Evolutionary conservation across 1,284 basidiomycete species (phyloP), one percentile per base, ranked within the genome.

Genomic region (Cryptococcus sp.): DNA sequence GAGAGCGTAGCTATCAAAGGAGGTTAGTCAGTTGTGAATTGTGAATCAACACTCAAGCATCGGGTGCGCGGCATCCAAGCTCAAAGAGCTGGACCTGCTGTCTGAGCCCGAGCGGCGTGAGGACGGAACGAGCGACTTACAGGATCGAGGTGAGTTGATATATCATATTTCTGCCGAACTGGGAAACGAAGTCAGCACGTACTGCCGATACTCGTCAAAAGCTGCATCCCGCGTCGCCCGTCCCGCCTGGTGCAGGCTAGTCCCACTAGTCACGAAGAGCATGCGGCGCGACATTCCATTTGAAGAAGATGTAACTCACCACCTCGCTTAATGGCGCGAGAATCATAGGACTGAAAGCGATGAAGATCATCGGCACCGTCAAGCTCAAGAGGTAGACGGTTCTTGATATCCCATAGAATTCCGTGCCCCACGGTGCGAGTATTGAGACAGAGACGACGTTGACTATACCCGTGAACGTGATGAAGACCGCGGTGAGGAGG

Each of bases 241-340:
- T n/a, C n/a, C n/a, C n/a, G n/a, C n/a, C n/a, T n/a, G n/a, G n/a
- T n/a, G n/a, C n/a, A n/a, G n/a, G n/a, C n/a, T n/a, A n/a, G n/a
- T n/a, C n/a, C n/a, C n/a, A n/a, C n/a, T n/a, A n/a, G n/a, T n/a
- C n/a, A n/a, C n/a, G n/a, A n/a, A n/a, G n/a, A n/a, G n/a, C n/a
- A n/a, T n/a, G n/a, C n/a, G n/a, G 30, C 11, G n/a, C 25, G 23
- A 4, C 27, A 41, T 13, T 38, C 23, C 10, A n/a, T 16, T 47
- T 27, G 30, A 16, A n/a, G 22, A 5, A 38, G 16, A 42, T 3
- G 19, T 41, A 10, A 63, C 70, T 57, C 47, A 72, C 67, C 27
- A 71, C 63, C 57, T 79, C 77, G 46, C 70, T 73, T 19, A 76
- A 46, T 3, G 77, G 77, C 3, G 77, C 77, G 22, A 79, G 64